Percentiles rank a stretch among this genome's conserved stretches.
Conservation (phyloP, 352 stramenopile species). For the Pythium insidiosum region DNA sequence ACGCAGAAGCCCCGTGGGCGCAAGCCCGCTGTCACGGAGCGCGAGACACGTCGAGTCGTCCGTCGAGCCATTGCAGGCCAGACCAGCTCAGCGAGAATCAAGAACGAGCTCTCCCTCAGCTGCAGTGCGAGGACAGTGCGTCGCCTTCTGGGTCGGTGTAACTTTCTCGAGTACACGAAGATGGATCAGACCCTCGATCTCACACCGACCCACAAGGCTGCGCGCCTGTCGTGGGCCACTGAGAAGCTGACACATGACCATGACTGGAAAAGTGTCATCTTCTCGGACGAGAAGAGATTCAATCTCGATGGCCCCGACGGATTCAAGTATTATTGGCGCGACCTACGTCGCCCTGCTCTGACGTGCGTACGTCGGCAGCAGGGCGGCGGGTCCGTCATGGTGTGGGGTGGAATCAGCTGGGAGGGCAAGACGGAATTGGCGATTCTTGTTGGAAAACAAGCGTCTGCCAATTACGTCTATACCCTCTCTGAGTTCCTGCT, state of each 20-base stretch:
- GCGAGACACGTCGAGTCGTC: background rate
- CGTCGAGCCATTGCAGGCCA: background rate
- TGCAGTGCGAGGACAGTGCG: background rate
- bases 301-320: conserved; percentile 23
- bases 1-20: background rate
- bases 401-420: background rate
- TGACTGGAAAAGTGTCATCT: conserved; percentile 14
- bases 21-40: background rate
- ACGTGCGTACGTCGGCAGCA: background rate
- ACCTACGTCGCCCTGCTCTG: conserved; percentile 2
- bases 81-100: background rate
- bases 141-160: background rate
- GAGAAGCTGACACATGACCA: background rate
- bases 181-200: background rate
- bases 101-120: background rate
- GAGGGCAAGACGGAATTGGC: conserved; percentile 4
- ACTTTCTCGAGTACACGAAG: background rate
- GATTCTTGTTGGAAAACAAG: conserved; percentile 4
- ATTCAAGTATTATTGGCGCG: conserved; percentile 23
- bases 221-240: background rate
- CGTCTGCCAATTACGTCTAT: conserved; percentile 1
- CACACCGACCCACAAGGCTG: background rate
- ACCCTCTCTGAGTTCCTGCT: conserved; percentile 8
- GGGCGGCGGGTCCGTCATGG: background rate
- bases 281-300: conserved; percentile 26